phyloP scores from a whole-genome alignment of 768 basidiomycete species.

The Trametes cinnabarina region DNA sequence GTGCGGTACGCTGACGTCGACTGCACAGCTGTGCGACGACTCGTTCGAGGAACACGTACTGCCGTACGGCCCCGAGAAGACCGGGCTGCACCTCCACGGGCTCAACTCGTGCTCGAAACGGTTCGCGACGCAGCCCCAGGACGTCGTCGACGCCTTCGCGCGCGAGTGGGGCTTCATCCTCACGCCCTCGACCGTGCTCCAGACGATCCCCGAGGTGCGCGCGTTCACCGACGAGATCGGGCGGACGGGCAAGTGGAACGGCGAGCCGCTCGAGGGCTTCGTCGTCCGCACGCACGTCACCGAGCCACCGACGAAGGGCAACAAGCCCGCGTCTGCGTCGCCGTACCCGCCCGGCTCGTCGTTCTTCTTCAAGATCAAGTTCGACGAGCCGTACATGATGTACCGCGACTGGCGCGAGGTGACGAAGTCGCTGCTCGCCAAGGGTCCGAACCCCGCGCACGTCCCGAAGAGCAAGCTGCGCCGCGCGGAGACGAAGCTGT shows the following conservation, averaged over 20 bases:
- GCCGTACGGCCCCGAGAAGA: slow-evolving; percentile 72
- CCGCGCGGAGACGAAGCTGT: slow-evolving; percentile 73
- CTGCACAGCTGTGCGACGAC: slow-evolving; percentile 87
- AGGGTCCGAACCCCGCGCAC: slow-evolving; percentile 33
- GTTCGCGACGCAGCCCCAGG: slow-evolving; percentile 71
- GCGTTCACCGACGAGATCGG: slow-evolving; percentile 69
- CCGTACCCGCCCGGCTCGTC: slow-evolving; percentile 80
- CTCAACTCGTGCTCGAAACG: slow-evolving; percentile 66
- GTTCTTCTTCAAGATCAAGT: slow-evolving; percentile 99
- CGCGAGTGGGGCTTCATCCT: slow-evolving; percentile 88
- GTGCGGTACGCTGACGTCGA: not conserved
- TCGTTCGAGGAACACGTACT: slow-evolving; percentile 97
- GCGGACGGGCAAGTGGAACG: slow-evolving; percentile 73
- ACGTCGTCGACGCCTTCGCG: slow-evolving; percentile 75
- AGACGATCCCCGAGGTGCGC: slow-evolving; percentile 64
- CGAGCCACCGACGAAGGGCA: slow-evolving; percentile 38
- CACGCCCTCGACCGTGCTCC: slow-evolving; percentile 58
- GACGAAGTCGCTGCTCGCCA: slow-evolving; percentile 69
- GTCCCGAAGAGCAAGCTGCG: slow-evolving; percentile 68
- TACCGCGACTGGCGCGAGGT: slow-evolving; percentile 97
- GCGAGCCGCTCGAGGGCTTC: slow-evolving; percentile 88
- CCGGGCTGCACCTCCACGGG: slow-evolving; percentile 92
- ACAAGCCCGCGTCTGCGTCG: slow-evolving; percentile 32
- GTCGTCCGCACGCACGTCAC: slow-evolving; percentile 79
- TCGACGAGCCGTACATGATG: slow-evolving; percentile 98